These are phyloP conservation scores for Pseudohyphozyma bogoriensis DNA, from an alignment of 768 basidiomycete species.

Conservation along the genomic window DNA sequence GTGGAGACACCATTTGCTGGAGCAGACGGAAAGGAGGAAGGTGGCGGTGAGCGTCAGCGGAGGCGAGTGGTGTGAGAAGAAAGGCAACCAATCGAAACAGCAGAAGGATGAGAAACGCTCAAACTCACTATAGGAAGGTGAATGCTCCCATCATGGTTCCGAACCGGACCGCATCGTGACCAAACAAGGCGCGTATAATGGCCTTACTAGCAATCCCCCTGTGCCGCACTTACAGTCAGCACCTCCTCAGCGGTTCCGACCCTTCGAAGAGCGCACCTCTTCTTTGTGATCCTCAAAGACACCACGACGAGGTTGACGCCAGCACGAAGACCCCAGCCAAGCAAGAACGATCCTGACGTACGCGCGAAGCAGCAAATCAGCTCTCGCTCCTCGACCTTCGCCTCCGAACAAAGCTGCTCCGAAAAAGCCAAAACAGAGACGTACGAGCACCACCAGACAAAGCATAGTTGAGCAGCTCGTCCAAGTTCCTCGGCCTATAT, in stretches of 20 bases:
- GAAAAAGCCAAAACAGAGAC: constrained; percentile 35
- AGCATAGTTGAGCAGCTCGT: constrained; percentile 63
- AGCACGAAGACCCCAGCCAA: constrained; percentile 73
- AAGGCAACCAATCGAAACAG: no score
- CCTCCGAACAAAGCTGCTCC: neutral
- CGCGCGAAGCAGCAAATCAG: neutral
- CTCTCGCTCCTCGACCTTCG: neutral
- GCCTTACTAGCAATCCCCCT: constrained; percentile 58
- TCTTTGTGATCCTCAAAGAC: constrained; percentile 57
- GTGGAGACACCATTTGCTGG: constrained; percentile 48
- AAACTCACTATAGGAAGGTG: constrained; percentile 44
- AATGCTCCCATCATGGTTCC: constrained; percentile 71
- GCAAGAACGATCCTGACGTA: constrained; percentile 58
- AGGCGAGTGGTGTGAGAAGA: constrained; percentile 34
- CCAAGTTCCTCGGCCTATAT: constrained; percentile 52
- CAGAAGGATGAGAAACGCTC: no score
- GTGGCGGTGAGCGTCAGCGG: constrained; percentile 36
- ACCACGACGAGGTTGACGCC: constrained; percentile 71
- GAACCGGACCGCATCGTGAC: constrained; percentile 69
- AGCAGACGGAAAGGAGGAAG: neutral
- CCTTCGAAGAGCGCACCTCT: constrained; percentile 46
- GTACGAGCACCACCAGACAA: constrained; percentile 58
- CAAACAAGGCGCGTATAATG: constrained; percentile 73
- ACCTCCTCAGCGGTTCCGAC: neutral
- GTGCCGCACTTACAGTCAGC: constrained; percentile 1